phyloP scores from a whole-genome alignment of 768 basidiomycete genomes.

The Pleurotus giganteus region DNA sequence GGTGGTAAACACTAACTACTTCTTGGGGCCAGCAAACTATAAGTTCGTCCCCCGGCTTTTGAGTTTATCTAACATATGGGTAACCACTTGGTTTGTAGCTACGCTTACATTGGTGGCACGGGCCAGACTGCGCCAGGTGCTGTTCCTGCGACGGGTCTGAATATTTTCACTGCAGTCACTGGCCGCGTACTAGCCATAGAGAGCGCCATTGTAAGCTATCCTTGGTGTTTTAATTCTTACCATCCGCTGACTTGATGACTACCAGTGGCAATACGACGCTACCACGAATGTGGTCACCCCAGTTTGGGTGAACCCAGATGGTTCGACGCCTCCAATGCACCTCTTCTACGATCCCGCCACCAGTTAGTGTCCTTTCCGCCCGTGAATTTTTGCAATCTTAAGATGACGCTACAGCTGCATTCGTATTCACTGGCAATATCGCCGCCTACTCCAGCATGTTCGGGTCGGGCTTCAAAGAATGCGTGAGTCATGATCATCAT shows the following conservation, averaged over 20 bases:
- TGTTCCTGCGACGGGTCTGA: not conserved
- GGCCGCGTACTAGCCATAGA: not conserved
- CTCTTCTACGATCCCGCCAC: not conserved
- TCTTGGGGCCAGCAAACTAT: not conserved
- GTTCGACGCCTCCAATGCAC: not conserved
- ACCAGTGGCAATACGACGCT: not conserved
- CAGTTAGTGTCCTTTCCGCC: not conserved
- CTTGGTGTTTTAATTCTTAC: not conserved
- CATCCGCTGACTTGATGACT: not conserved
- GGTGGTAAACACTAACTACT: not conserved
- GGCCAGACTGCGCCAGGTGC: not conserved
- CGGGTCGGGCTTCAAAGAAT: too few species aligned
- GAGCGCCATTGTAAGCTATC: conserved; percentile 3
- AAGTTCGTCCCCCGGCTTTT: not conserved
- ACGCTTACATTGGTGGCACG: conserved; percentile 1
- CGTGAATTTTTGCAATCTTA: not conserved
- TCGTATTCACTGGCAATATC: not conserved
- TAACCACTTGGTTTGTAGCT: not conserved
- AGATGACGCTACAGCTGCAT: not conserved
- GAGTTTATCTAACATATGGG: not conserved
- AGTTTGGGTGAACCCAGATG: not conserved
- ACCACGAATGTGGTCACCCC: not conserved
- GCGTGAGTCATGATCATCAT: not conserved
- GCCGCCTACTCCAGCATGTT: not conserved
- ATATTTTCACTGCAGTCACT: not conserved